Conservation (phyloP, 129 eudicot genomes). For the Glebionis coronaria region DNA sequence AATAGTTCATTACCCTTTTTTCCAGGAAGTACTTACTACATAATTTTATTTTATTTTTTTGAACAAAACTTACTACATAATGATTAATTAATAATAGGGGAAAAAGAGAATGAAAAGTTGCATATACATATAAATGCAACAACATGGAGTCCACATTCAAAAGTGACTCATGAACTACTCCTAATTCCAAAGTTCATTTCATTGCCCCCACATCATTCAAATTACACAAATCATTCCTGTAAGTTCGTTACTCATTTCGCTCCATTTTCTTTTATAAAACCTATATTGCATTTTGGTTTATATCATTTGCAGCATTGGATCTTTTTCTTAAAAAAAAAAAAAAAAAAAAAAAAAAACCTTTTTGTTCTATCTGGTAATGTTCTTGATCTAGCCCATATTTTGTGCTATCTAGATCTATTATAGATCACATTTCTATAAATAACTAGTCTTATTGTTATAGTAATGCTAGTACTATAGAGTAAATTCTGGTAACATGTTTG, state of each 20-base stretch:
- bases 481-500: too few relatives aligned
- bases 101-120: not conserved
- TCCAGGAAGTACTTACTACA: not conserved
- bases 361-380: not conserved
- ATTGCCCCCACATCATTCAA: not conserved
- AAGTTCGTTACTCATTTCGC: constrained; percentile 12
- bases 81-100: not conserved
- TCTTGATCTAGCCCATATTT: not conserved
- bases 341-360: not conserved
- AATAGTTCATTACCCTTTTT: too few relatives aligned
- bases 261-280: not conserved
- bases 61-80: too few relatives aligned
- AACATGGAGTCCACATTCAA: constrained; percentile 25
- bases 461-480: not conserved
- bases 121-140: constrained; percentile 15
- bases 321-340: too few relatives aligned
- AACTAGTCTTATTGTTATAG: not conserved
- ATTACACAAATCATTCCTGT: constrained; percentile 8
- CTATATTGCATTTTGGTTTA: too few relatives aligned
- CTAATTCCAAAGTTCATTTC: too few relatives aligned
- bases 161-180: not conserved
- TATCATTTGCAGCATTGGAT: not conserved
- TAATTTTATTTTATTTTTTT: too few relatives aligned
- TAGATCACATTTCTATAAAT: constrained; percentile 19
- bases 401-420: constrained; percentile 24